Percentiles rank a stretch among this genome's conserved stretches.
Conservation (phyloP, 441 rosid genomes). For the Manihot esculenta region DNA sequence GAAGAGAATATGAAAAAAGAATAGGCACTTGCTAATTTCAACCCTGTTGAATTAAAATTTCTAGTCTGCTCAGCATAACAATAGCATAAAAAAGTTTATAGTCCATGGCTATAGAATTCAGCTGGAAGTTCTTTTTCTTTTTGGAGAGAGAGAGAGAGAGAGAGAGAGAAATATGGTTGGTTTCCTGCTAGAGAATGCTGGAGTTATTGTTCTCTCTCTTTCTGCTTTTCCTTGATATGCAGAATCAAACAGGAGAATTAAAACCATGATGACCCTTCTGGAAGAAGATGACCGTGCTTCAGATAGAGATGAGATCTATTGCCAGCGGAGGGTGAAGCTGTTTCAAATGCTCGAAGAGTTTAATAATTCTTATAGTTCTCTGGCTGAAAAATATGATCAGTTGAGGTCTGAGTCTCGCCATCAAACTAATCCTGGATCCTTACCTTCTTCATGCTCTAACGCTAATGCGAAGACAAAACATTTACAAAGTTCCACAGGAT, state of each 20-base stretch:
- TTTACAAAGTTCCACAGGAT: not conserved
- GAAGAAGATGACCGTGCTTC: conserved; percentile 20
- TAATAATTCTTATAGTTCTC: conserved; percentile 28
- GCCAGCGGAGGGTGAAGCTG: conserved; percentile 22
- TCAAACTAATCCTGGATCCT: conserved; percentile 1
- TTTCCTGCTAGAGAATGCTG: not conserved
- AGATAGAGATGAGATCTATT: conserved; percentile 9
- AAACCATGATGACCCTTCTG: conserved; percentile 28
- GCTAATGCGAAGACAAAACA: not conserved
- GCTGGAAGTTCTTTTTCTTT: not conserved
- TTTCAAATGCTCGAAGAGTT: conserved; percentile 35
- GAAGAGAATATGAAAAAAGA: too few relatives aligned
- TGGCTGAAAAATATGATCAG: conserved; percentile 37
- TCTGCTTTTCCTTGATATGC: conserved; percentile 15
- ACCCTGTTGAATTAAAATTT: too few relatives aligned
- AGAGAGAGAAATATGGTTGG: too few relatives aligned
- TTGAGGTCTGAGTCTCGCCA: conserved; percentile 29
- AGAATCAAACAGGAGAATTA: conserved; percentile 41
- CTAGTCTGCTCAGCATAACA: not conserved
- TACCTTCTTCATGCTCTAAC: not conserved
- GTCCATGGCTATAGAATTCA: not conserved
- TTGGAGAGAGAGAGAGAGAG: too few relatives aligned
- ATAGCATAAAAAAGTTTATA: not conserved
- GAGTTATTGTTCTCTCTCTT: not conserved
- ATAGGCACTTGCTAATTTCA: too few relatives aligned